Evolutionary conservation across 139 green algal species (phyloP).

Genomic region (Diplosphaera chodatii): DNA sequence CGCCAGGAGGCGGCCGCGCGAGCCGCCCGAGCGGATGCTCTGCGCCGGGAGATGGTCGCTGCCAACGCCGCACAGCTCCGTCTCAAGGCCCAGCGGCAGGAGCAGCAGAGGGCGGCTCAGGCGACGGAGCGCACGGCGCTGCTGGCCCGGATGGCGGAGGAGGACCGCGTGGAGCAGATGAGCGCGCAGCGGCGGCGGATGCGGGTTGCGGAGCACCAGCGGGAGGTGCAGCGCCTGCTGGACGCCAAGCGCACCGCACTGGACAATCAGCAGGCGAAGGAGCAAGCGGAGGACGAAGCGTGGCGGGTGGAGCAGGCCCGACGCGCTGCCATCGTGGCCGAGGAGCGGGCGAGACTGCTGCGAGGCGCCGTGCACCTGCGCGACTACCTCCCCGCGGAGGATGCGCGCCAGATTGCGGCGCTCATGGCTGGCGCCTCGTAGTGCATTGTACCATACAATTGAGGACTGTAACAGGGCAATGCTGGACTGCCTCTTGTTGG

Average conservation of each 20-base stretch:
- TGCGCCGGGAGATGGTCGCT: slow-evolving; percentile 42
- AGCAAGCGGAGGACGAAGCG: slow-evolving; percentile 44
- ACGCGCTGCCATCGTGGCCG: slow-evolving; percentile 50
- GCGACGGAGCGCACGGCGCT: slow-evolving; percentile 55
- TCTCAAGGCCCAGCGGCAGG: slow-evolving; percentile 56
- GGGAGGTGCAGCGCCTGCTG: slow-evolving; percentile 70
- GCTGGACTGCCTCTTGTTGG: too few species aligned
- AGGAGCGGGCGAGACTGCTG: slow-evolving; percentile 66
- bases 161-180: slow-evolving; percentile 83
- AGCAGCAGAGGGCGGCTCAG: slow-evolving; percentile 48
- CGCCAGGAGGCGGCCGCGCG: slow-evolving; percentile 16
- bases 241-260: slow-evolving; percentile 61
- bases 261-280: slow-evolving; percentile 38
- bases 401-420: slow-evolving; percentile 56
- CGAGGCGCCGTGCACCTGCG: slow-evolving; percentile 62
- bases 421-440: too few species aligned
- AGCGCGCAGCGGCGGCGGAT: slow-evolving; percentile 69
- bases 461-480: too few species aligned
- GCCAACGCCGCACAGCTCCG: slow-evolving; percentile 59
- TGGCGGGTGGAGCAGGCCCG: slow-evolving; percentile 44
- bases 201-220: slow-evolving; percentile 62
- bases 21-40: slow-evolving; percentile 8
- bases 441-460: too few species aligned
- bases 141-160: slow-evolving; percentile 74
- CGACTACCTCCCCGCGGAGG: slow-evolving; percentile 70